These are phyloP conservation scores for Effrenium voratum DNA, from an alignment of 73 alveolate species.

Conservation along the genomic window DNA sequence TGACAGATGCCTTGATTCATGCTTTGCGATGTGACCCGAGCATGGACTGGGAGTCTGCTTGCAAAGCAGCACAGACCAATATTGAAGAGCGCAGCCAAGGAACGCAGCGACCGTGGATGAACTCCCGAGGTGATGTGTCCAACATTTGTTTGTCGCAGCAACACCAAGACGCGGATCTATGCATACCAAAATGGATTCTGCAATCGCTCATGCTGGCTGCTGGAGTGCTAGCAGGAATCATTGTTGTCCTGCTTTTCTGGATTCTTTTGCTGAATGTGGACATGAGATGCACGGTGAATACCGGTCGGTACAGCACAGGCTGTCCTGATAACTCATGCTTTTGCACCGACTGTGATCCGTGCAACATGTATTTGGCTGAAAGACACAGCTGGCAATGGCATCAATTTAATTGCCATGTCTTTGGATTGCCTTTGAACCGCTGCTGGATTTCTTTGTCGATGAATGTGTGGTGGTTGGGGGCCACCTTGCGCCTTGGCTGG, in stretches of 20 bases:
- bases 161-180: not conserved
- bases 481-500: not conserved
- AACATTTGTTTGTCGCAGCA: not conserved
- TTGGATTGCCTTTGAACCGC: constrained; percentile 16
- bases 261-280: not conserved
- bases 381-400: not conserved
- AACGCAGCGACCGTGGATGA: not conserved
- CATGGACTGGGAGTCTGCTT: constrained; percentile 21
- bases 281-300: not conserved
- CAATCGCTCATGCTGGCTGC: constrained; percentile 18
- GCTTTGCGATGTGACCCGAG: not conserved
- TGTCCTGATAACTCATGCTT: constrained; percentile 52
- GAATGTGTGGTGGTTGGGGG: not conserved
- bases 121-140: constrained; percentile 18
- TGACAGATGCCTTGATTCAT: constrained; percentile 3
- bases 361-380: not conserved
- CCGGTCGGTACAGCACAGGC: not conserved
- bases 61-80: constrained; percentile 15
- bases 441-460: not conserved
- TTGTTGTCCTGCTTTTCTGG: constrained; percentile 10
- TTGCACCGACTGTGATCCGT: constrained; percentile 70
- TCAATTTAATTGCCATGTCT: not conserved
- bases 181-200: not conserved
- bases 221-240: constrained; percentile 9
- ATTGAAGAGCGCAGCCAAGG: not conserved